phyloP scores from a whole-genome alignment of 129 eudicot genomes.

The Solidago caesia region DNA sequence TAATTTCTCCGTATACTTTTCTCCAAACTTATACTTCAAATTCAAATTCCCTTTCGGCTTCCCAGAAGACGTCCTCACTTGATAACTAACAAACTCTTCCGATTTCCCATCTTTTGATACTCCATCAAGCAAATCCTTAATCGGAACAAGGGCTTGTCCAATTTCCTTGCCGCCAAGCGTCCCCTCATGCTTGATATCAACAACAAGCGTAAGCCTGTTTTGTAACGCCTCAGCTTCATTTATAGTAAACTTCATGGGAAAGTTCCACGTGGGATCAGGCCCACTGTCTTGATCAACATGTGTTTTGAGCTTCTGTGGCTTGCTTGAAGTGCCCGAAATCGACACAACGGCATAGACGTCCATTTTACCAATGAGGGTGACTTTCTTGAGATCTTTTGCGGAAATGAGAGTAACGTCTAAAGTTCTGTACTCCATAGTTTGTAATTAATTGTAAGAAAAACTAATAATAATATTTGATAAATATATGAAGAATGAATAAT shows the following conservation, averaged over 20 bases:
- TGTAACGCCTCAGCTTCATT: slow-evolving; percentile 49
- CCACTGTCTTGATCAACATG: slow-evolving; percentile 47
- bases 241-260: slow-evolving; percentile 51
- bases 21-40: slow-evolving; percentile 53
- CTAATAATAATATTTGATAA: not conserved
- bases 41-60: slow-evolving; percentile 50
- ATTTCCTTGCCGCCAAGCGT: slow-evolving; percentile 54
- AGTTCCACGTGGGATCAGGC: slow-evolving; percentile 65
- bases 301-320: slow-evolving; percentile 42
- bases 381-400: slow-evolving; percentile 62
- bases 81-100: slow-evolving; percentile 45
- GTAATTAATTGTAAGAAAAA: not conserved
- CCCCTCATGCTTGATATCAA: slow-evolving; percentile 48
- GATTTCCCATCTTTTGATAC: slow-evolving; percentile 13
- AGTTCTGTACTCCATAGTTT: slow-evolving; percentile 27
- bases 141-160: slow-evolving; percentile 53
- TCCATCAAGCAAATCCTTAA: slow-evolving; percentile 44
- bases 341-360: slow-evolving; percentile 58
- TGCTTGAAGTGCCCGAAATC: slow-evolving; percentile 45
- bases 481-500: not conserved
- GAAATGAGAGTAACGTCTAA: slow-evolving; percentile 53
- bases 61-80: slow-evolving; percentile 52
- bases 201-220: slow-evolving; percentile 39
- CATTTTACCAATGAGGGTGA: slow-evolving; percentile 53
- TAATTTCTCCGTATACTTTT: slow-evolving; percentile 12